Evolutionary conservation across 2,329 filamentous ascomycete genomes (phyloP).

Genomic region (Talaromyces albobiverticillius): DNA sequence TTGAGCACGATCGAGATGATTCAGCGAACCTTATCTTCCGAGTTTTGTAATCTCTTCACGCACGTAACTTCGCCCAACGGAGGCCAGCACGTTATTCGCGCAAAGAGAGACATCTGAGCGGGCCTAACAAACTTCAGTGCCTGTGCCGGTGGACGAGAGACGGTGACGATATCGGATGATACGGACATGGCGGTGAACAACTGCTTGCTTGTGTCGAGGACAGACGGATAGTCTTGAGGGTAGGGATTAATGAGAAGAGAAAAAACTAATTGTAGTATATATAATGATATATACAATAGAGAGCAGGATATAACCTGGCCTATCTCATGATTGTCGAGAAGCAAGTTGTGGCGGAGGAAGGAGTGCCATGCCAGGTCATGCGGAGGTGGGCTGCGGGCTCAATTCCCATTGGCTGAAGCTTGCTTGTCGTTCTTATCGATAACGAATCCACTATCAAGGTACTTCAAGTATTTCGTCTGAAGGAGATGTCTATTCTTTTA

Average conservation of each 20-base stretch:
- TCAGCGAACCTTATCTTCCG: no score
- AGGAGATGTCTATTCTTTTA: no score
- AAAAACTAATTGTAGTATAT: no score
- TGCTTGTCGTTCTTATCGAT: neutral
- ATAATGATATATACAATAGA: no score
- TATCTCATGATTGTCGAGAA: no score
- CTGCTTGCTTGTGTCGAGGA: neutral
- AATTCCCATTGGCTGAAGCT: conserved; percentile 8
- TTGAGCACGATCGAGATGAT: no score
- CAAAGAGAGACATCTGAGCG: conserved; percentile 49
- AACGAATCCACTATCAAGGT: neutral
- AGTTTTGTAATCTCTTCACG: conserved; percentile 42
- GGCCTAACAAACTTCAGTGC: conserved; percentile 30
- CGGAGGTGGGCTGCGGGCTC: neutral
- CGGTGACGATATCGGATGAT: conserved; percentile 1
- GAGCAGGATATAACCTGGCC: no score
- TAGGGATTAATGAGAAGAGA: neutral
- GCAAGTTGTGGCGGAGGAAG: no score
- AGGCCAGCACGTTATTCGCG: conserved; percentile 62
- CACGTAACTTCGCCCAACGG: conserved; percentile 72
- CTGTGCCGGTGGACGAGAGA: conserved; percentile 6
- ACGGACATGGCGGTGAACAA: conserved; percentile 8
- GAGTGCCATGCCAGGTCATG: no score
- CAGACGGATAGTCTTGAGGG: neutral
- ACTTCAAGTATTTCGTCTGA: no score